A percentile compares a stretch with the other conserved stretches of the same genome.
These are phyloP conservation scores for Daphne laureola DNA, from an alignment of 441 rosid species.

Conservation along the genomic window DNA sequence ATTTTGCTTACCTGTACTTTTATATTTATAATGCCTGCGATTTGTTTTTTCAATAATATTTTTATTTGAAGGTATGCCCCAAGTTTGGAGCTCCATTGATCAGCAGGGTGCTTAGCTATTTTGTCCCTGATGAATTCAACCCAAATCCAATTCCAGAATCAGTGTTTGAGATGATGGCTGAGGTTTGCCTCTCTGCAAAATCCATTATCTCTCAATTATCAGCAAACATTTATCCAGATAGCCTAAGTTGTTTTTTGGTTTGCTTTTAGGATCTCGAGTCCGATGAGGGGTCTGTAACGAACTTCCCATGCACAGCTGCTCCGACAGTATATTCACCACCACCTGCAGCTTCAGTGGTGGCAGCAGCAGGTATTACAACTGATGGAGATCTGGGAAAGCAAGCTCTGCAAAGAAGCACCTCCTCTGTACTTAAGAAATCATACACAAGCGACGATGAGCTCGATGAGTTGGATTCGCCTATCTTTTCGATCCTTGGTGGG, in stretches of 20 bases:
- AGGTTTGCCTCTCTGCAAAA: slow-evolving; percentile 37
- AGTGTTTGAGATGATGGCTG: slow-evolving; percentile 59
- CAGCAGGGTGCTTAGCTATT: slow-evolving; percentile 57
- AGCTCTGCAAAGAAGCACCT: slow-evolving; percentile 38
- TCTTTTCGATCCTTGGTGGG: slow-evolving; percentile 41
- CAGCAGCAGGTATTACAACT: slow-evolving; percentile 20
- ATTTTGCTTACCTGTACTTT: neutral
- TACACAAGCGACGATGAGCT: slow-evolving; percentile 82
- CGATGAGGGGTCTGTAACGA: slow-evolving; percentile 34
- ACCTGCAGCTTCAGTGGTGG: slow-evolving; percentile 32
- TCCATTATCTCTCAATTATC: neutral
- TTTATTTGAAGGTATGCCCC: slow-evolving; percentile 69
- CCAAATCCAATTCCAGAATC: slow-evolving; percentile 75
- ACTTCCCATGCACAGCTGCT: slow-evolving; percentile 54
- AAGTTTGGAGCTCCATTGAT: slow-evolving; percentile 51
- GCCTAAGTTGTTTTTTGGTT: slow-evolving; percentile 1
- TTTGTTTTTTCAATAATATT: slow-evolving; percentile 3
- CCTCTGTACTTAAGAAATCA: slow-evolving; percentile 52
- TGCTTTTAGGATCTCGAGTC: slow-evolving; percentile 35
- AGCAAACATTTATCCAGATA: neutral
- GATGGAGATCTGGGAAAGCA: slow-evolving; percentile 40
- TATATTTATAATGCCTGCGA: neutral
- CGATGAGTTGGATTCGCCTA: slow-evolving; percentile 68
- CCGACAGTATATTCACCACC: slow-evolving; percentile 61
- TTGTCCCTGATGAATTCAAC: slow-evolving; percentile 85